A percentile compares a stretch with the other conserved stretches of the same genome.
Conservation (phyloP, 192 early-diverging fungal species). For the Dissophora ornata region DNA sequence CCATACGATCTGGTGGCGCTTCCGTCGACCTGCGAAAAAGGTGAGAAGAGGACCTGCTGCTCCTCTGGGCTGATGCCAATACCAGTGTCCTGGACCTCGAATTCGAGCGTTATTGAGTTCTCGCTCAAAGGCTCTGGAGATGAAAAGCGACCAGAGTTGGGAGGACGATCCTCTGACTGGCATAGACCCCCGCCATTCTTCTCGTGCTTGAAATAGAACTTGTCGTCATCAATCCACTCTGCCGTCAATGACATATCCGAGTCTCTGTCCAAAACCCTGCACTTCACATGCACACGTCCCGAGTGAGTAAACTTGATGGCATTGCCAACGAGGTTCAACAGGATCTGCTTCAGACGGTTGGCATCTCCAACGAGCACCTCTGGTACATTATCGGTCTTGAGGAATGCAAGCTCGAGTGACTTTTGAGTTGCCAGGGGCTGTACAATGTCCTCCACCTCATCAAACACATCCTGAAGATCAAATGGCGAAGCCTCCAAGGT, state of each 20-base stretch:
- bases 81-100: constrained; percentile 64
- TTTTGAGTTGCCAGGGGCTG: constrained; percentile 64
- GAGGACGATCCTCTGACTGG: constrained; percentile 41
- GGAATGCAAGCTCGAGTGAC: constrained; percentile 61
- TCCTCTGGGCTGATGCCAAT: constrained; percentile 58
- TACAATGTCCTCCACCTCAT: constrained; percentile 68
- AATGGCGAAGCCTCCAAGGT: constrained; percentile 61
- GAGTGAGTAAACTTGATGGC: constrained; percentile 76
- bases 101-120: constrained; percentile 47
- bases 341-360: constrained; percentile 67
- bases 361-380: constrained; percentile 65
- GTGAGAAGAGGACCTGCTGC: constrained; percentile 59
- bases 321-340: constrained; percentile 70
- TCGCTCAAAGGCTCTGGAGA: constrained; percentile 52
- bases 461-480: constrained; percentile 66
- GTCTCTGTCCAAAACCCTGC: constrained; percentile 53
- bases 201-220: constrained; percentile 47
- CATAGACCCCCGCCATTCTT: constrained; percentile 37
- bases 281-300: constrained; percentile 66
- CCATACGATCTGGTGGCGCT: constrained; percentile 73
- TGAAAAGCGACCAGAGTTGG: constrained; percentile 48
- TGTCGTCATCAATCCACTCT: constrained; percentile 33
- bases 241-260: constrained; percentile 21
- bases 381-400: constrained; percentile 65
- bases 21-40: constrained; percentile 76